Percentiles rank a stretch among this genome's conserved stretches.
Conservation (phyloP, 1,139 yeast species). For the Arxiozyma slooffiae region DNA sequence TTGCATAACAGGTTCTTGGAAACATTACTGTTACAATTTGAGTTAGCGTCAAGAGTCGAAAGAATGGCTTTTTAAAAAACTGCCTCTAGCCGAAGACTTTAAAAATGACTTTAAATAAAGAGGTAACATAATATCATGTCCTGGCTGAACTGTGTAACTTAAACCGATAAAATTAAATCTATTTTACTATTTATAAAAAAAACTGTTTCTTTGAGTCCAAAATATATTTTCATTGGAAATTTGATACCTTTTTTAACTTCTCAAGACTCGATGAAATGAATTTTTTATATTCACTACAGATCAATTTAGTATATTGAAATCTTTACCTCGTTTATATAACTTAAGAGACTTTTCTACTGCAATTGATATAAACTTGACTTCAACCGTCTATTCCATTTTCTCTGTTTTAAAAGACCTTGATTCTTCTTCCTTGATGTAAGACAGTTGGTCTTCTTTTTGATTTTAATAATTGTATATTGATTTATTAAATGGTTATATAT, state of each 20-base stretch:
- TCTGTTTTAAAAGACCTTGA: conserved; percentile 65
- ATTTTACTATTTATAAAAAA: conserved; percentile 15
- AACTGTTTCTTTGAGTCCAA: conserved; percentile 5
- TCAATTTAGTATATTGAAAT: conserved; percentile 44
- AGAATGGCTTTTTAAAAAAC: no score
- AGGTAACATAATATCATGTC: conserved; percentile 3
- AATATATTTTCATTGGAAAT: neutral
- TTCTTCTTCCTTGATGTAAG: conserved; percentile 56
- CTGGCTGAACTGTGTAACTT: conserved; percentile 7
- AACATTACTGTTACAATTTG: no score
- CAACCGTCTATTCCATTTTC: conserved; percentile 54
- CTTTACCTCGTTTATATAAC: conserved; percentile 50
- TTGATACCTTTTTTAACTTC: conserved; percentile 15
- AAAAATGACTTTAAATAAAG: conserved; percentile 1
- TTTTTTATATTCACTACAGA: conserved; percentile 36
- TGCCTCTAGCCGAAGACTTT: no score
- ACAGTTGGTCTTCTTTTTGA: conserved; percentile 44
- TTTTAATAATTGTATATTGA: conserved; percentile 39
- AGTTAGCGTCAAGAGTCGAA: no score
- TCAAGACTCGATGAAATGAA: conserved; percentile 19
- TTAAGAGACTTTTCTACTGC: conserved; percentile 42
- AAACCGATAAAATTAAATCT: conserved; percentile 5
- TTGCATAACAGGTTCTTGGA: no score
- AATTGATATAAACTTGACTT: conserved; percentile 48
- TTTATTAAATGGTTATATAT: conserved; percentile 47